Conservation (phyloP, 1,284 basidiomycete species). For the Papiliotrema flavescens region DNA sequence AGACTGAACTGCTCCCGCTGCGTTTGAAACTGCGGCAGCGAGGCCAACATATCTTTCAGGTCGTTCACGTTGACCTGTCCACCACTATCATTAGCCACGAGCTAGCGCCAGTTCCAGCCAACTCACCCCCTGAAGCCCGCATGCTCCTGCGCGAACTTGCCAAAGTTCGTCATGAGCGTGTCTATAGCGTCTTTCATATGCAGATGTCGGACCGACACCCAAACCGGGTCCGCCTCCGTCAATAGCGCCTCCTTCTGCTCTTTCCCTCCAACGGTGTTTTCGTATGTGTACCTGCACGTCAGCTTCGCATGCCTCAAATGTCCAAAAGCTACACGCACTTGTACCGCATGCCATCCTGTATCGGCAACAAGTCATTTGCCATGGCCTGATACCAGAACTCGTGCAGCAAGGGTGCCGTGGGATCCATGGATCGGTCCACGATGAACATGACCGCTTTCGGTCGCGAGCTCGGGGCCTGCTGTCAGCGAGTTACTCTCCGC, state of each 20-base stretch:
- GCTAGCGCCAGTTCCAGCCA: background rate
- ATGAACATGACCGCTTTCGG: slow-evolving; percentile 83
- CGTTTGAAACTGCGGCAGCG: slow-evolving; percentile 89
- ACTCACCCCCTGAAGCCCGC: slow-evolving; percentile 70
- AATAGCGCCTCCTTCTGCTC: slow-evolving; percentile 84
- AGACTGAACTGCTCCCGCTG: slow-evolving; percentile 93
- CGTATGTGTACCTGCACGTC: slow-evolving; percentile 71
- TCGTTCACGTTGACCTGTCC: slow-evolving; percentile 83
- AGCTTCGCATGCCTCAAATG: background rate
- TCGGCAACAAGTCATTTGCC: slow-evolving; percentile 88
- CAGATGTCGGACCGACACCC: slow-evolving; percentile 89
- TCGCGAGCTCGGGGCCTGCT: slow-evolving; percentile 34
- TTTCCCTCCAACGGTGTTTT: slow-evolving; percentile 66
- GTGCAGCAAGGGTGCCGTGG: slow-evolving; percentile 82
- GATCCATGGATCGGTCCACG: slow-evolving; percentile 94
- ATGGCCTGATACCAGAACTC: slow-evolving; percentile 99
- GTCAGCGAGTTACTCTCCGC: background rate
- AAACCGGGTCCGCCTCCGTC: slow-evolving; percentile 82
- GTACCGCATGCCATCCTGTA: slow-evolving; percentile 81
- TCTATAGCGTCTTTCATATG: slow-evolving; percentile 99
- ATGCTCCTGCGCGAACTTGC: slow-evolving; percentile 87
- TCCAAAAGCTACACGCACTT: slow-evolving; percentile 56
- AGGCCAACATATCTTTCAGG: slow-evolving; percentile 99
- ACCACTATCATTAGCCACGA: slow-evolving; percentile 45
- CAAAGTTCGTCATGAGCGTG: slow-evolving; percentile 90